A percentile compares a stretch with the other conserved stretches of the same genome.
phyloP scores from a whole-genome alignment of 495 filamentous ascomycete species.

The Penicillium antarcticum region DNA sequence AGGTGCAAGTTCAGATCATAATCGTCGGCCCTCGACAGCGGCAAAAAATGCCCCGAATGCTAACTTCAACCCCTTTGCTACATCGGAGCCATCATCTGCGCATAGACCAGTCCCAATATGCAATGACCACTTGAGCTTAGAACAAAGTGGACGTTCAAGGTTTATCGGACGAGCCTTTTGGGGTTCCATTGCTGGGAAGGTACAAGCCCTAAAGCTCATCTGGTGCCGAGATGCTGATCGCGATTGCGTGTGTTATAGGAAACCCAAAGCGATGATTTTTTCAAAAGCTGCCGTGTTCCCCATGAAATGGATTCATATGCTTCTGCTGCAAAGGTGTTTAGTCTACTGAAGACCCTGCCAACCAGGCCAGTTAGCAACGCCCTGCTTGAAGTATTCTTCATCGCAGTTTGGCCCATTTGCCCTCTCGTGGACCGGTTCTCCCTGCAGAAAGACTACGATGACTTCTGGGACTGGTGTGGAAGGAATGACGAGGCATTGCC shows the following conservation, averaged over 20 bases:
- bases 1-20: too few relatives aligned
- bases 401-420: constrained; percentile 8
- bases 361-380: constrained; percentile 2
- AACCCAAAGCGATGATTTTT: constrained; percentile 11
- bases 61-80: too few relatives aligned
- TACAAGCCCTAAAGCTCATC: background rate
- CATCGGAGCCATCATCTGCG: background rate
- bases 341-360: background rate
- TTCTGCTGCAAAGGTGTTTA: background rate
- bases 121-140: background rate
- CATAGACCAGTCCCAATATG: background rate
- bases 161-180: constrained; percentile 9
- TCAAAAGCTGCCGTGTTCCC: background rate
- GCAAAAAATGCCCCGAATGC: too few relatives aligned
- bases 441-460: constrained; percentile 12
- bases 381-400: constrained; percentile 10
- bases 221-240: background rate
- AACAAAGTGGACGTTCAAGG: background rate
- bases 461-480: constrained; percentile 16
- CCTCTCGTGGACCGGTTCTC: constrained; percentile 12
- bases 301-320: constrained; percentile 4
- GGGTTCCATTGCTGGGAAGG: constrained; percentile 7
- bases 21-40: too few relatives aligned
- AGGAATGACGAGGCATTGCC: background rate
- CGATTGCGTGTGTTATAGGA: constrained; percentile 1